Evolutionary conservation across 2,329 filamentous ascomycete genomes (phyloP).

Genomic region (Pseudocercospora cruenta): DNA sequence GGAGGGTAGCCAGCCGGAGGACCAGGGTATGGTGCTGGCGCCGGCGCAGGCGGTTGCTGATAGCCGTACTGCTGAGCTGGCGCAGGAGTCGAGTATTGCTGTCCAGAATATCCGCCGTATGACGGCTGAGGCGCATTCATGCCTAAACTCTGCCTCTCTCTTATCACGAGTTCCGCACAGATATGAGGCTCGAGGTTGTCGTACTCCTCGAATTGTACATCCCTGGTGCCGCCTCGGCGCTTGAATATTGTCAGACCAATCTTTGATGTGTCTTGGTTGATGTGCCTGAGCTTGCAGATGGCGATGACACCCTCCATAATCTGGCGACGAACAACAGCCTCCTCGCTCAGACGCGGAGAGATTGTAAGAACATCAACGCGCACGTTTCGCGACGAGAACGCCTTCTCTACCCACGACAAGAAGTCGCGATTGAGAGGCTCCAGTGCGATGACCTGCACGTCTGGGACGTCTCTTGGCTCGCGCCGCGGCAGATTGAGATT

Average conservation of each 20-base stretch:
- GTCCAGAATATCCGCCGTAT: slow-evolving; percentile 37
- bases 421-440: slow-evolving; percentile 80
- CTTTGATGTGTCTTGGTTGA: slow-evolving; percentile 70
- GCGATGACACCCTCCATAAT: slow-evolving; percentile 87
- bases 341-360: slow-evolving; percentile 73
- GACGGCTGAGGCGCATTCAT: slow-evolving; percentile 29
- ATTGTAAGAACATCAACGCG: slow-evolving; percentile 79
- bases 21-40: slow-evolving; percentile 40
- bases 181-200: slow-evolving; percentile 76
- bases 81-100: slow-evolving; percentile 19
- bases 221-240: slow-evolving; percentile 71
- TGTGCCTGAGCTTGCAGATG: slow-evolving; percentile 73
- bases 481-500: slow-evolving; percentile 74
- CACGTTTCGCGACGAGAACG: slow-evolving; percentile 72
- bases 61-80: slow-evolving; percentile 35
- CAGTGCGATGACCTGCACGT: slow-evolving; percentile 84
- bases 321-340: slow-evolving; percentile 80
- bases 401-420: slow-evolving; percentile 77
- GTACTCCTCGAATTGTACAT: slow-evolving; percentile 86
- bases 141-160: slow-evolving; percentile 62
- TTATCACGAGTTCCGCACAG: slow-evolving; percentile 77
- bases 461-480: slow-evolving; percentile 75
- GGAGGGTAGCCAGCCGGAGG: slow-evolving; percentile 17
- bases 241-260: slow-evolving; percentile 86
- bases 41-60: slow-evolving; percentile 40